Base-by-base conservation (phyloP, 176 grass and related monocot genomes). In the Leersia perrieri region DNA sequence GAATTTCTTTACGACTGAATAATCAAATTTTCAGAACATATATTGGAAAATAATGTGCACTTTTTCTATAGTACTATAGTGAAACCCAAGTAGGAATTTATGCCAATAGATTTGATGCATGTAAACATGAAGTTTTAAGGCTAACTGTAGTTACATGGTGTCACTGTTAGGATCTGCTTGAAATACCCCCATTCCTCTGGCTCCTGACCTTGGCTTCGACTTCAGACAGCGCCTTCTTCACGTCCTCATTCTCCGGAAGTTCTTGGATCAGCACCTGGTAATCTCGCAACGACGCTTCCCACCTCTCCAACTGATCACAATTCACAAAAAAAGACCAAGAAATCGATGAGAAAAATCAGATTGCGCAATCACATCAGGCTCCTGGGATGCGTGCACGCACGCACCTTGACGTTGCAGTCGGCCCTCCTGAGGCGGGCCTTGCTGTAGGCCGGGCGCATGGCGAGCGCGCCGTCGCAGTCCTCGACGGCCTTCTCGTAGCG, bases 401-500 rank as follows among this genome's bases (percentile, higher is more conserved):
- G 65, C 66, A 99, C 97, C 93, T 96, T 95, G 82, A 80, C 82
- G 77, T 99, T 93, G 90, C 93, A 90, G 70, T 99, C 90, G 12
- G 93, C 97, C 85, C 97, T 80, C 81, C 97, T 62, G 53, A 93
- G 87, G 1, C 97, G 79, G 5, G 97, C 97, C 87, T 96, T 99
- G 84, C 91, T 90, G 88, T 99, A 99, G 2, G 82, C 80, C 8
- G 97, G 93, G 7, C 97, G 84, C 75, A 95, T 82, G 13, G 15
- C 77, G 63, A 99, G 90, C 9, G 93, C 97, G 30, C 30, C 76
- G 76, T 78, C 87, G 73, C 91, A 99, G 88, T 99, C 97, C 64
- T 99, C 93, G 45, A 99, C 67, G 33, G 97, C 97, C 72, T 91
- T 99, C 73, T 99, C 87, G 76, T 93, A 70, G 39, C 87, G 85